Evolutionary conservation across 169 alveolate genomes (phyloP).

Genomic region (Cryptosporidium meleagridis): DNA sequence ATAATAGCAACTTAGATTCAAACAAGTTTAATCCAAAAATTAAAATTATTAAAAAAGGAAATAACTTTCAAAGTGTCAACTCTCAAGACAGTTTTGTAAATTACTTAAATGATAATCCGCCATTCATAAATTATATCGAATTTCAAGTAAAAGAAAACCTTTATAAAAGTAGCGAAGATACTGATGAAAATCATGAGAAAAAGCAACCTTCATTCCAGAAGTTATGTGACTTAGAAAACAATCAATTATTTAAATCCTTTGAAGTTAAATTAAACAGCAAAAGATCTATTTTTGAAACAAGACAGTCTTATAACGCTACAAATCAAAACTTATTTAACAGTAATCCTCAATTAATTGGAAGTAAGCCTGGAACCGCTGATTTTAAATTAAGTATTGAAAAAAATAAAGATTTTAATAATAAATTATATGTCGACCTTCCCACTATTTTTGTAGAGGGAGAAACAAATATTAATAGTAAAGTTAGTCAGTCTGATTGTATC

Average conservation of each 20-base stretch:
- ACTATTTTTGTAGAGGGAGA: slow-evolving; percentile 2
- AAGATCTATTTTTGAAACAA: background rate
- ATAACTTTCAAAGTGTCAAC: background rate
- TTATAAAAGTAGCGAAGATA: background rate
- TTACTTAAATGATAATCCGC: background rate
- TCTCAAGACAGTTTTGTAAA: background rate
- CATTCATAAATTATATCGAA: background rate
- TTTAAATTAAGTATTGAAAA: background rate
- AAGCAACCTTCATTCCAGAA: background rate
- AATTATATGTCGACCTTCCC: background rate
- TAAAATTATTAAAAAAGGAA: background rate
- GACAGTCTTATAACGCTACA: background rate
- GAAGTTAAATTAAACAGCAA: background rate
- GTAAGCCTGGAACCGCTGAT: background rate
- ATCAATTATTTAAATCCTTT: slow-evolving; percentile 11
- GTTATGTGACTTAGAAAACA: background rate
- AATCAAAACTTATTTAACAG: background rate
- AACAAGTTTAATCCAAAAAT: background rate
- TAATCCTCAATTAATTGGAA: background rate
- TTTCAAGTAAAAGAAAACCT: background rate
- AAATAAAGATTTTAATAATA: background rate
- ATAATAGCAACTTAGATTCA: background rate
- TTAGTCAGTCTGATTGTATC: background rate
- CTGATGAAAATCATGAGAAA: background rate
- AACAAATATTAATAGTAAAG: background rate